phyloP scores from a whole-genome alignment of 257 asterid genomes.

The Leptodermis oblonga region DNA sequence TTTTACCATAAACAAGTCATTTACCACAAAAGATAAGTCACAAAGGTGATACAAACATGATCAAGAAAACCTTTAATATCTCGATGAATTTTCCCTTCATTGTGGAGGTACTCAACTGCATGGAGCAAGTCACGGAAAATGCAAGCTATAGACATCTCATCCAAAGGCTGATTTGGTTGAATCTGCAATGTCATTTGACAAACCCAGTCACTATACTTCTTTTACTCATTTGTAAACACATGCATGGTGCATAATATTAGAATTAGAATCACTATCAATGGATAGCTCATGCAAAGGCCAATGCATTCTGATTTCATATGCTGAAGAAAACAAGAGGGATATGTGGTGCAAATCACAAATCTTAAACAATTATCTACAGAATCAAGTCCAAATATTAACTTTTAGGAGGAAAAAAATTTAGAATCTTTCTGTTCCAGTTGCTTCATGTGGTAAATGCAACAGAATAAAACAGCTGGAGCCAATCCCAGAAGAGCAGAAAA shows the following conservation, averaged over 20 bases:
- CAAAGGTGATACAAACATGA: slow-evolving; percentile 2
- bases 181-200: slow-evolving; percentile 44
- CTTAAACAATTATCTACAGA: background rate
- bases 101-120: slow-evolving; percentile 94
- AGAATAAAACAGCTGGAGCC: background rate
- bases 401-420: background rate
- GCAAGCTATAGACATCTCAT: slow-evolving; percentile 92
- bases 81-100: slow-evolving; percentile 96
- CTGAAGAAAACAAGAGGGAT: background rate
- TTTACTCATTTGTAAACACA: background rate
- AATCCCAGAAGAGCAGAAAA: background rate
- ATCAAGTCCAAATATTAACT: background rate
- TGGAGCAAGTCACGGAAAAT: slow-evolving; percentile 93
- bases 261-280: background rate
- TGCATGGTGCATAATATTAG: background rate
- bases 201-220: background rate
- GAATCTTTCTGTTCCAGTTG: background rate
- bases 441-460: background rate
- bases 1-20: background rate
- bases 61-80: slow-evolving; percentile 80
- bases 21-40: background rate
- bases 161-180: slow-evolving; percentile 94
- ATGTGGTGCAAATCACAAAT: background rate
- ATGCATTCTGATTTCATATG: background rate
- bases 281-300: background rate